Conservation (phyloP, 306 rosid genomes). For the Glycine latifolia region DNA sequence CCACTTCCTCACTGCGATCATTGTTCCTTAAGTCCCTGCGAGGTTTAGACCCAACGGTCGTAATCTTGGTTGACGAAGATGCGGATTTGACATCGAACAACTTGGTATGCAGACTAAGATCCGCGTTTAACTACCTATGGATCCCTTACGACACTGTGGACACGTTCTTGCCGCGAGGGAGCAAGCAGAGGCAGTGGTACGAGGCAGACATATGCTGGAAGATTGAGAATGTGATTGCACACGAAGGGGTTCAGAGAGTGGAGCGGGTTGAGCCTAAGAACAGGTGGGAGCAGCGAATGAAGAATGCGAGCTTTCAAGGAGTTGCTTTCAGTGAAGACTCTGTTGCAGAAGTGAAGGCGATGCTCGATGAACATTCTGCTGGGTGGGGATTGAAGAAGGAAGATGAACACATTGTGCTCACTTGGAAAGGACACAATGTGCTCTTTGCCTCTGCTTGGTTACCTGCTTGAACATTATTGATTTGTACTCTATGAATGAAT, state of each 20-base stretch:
- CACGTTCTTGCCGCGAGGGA: conserved; percentile 73
- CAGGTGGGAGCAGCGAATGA: conserved; percentile 82
- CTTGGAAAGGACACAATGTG: conserved; percentile 98
- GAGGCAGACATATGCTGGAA: conserved; percentile 88
- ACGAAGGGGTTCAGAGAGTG: conserved; percentile 81
- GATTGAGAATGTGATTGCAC: conserved; percentile 85
- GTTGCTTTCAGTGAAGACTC: conserved; percentile 69
- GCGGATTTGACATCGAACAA: conserved; percentile 77
- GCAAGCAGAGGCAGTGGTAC: conserved; percentile 88
- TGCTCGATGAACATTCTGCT: conserved; percentile 95
- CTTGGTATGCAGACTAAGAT: conserved; percentile 67
- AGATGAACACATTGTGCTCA: conserved; percentile 77
- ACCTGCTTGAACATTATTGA: conserved; percentile 54
- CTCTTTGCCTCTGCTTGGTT: conserved; percentile 91
- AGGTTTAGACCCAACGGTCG: conserved; percentile 72
- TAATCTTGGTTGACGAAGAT: conserved; percentile 81
- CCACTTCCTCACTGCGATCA: conserved; percentile 55
- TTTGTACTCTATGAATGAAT: no score
- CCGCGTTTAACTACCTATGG: conserved; percentile 93
- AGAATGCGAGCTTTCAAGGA: conserved; percentile 64
- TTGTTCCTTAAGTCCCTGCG: conserved; percentile 74
- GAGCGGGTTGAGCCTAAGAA: conserved; percentile 70
- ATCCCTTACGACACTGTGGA: conserved; percentile 91
- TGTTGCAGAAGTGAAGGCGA: conserved; percentile 70
- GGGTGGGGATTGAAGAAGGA: conserved; percentile 98